phyloP scores from a whole-genome alignment of 1,284 basidiomycete species.

The Cutaneotrichosporon sp. region DNA sequence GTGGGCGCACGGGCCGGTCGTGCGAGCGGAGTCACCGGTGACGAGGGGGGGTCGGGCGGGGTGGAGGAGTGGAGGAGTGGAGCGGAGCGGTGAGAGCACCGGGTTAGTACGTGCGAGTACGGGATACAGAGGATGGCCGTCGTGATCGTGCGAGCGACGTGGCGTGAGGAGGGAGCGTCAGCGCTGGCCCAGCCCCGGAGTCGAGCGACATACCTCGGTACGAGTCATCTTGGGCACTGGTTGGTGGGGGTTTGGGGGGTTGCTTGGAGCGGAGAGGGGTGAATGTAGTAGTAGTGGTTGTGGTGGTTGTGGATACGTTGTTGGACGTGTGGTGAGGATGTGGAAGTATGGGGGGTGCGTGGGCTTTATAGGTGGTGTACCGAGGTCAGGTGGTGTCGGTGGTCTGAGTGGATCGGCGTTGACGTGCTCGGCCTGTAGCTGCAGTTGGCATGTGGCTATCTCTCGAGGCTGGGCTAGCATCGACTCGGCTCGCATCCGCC shows the following conservation, averaged over 20 bases:
- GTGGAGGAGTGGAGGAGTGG: not conserved
- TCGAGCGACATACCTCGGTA: slow-evolving; percentile 25
- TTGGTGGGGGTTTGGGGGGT: no score
- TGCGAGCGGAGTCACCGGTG: not conserved
- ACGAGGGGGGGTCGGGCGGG: not conserved
- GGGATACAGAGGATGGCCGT: not conserved
- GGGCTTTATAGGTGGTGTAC: not conserved
- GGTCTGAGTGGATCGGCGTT: not conserved
- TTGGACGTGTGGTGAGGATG: slow-evolving; percentile 2
- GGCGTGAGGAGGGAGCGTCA: not conserved
- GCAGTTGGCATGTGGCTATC: not conserved
- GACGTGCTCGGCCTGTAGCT: not conserved
- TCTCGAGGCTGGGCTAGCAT: no score
- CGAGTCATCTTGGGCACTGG: slow-evolving; percentile 28
- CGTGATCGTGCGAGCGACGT: not conserved
- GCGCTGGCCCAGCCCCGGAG: not conserved
- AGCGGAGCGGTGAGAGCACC: not conserved
- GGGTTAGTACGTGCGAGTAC: not conserved
- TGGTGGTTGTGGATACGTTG: slow-evolving; percentile 5
- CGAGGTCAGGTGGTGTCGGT: not conserved
- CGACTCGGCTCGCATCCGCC: not conserved
- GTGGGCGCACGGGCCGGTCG: slow-evolving; percentile 1
- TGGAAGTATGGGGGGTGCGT: not conserved
- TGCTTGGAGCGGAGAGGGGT: no score
- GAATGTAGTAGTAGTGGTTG: slow-evolving; percentile 7